Evolutionary conservation across 495 filamentous ascomycete genomes (phyloP).

Genomic region (Aspergillus leporis): DNA sequence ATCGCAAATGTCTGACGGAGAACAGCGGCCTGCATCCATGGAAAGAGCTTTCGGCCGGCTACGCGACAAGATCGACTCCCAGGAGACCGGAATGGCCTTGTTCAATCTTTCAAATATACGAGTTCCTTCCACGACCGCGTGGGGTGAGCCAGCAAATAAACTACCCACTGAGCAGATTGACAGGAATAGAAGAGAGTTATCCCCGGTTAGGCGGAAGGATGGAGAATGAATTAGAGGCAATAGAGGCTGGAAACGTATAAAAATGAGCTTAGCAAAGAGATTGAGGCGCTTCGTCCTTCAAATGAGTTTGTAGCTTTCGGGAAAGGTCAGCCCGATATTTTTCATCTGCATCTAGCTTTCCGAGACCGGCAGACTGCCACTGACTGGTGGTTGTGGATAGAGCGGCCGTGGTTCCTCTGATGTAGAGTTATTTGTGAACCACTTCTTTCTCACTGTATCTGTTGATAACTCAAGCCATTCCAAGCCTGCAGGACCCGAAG

Average conservation of each 20-base stretch:
- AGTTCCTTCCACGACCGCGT: conserved; percentile 27
- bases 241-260: conserved; percentile 28
- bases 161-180: conserved; percentile 39
- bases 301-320: too few relatives aligned
- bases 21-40: conserved; percentile 39
- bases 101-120: conserved; percentile 36
- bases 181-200: conserved; percentile 33
- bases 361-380: conserved; percentile 1
- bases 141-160: conserved; percentile 31
- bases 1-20: conserved; percentile 42
- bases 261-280: conserved; percentile 32
- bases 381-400: too few relatives aligned
- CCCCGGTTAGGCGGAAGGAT: too few relatives aligned
- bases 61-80: conserved; percentile 25
- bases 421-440: conserved; percentile 24
- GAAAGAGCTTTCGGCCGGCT: conserved; percentile 31
- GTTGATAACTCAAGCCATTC: not conserved
- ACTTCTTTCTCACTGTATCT: conserved; percentile 18
- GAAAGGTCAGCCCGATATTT: conserved; percentile 27
- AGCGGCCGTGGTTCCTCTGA: not conserved
- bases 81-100: conserved; percentile 38
- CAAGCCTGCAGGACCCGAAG: not conserved
- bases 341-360: conserved; percentile 26
- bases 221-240: too few relatives aligned
- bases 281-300: too few relatives aligned